Conservation (phyloP, 305 asterid genomes). For the Solanum hybrid region DNA sequence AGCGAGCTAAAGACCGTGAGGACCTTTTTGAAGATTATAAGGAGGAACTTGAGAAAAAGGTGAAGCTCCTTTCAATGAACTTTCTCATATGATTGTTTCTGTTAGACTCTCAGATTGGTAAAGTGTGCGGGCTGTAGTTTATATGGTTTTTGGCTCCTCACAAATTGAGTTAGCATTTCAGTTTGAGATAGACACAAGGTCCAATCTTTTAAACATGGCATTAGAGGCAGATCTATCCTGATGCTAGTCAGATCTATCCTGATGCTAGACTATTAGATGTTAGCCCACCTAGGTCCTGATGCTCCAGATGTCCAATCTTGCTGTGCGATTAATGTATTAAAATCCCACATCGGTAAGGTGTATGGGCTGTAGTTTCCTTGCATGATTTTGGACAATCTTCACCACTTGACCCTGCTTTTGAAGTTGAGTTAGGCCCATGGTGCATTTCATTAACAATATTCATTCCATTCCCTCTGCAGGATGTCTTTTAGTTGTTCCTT, state of each 20-base stretch:
- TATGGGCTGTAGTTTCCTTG: not conserved
- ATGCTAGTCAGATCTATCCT: not conserved
- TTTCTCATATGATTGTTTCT: not conserved
- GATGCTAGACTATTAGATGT: not conserved
- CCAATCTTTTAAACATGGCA: not conserved
- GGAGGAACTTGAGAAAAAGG: constrained; percentile 76
- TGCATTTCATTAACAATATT: not conserved
- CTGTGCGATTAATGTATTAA: not conserved
- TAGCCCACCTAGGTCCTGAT: not conserved
- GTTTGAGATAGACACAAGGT: not conserved
- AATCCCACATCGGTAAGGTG: not conserved
- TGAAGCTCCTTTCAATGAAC: constrained; percentile 11
- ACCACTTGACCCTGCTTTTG: not conserved
- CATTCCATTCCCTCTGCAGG: not conserved
- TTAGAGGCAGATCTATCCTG: not conserved
- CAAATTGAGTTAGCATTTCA: not conserved
- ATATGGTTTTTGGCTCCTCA: not conserved
- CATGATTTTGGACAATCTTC: not conserved
- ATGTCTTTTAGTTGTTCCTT: not conserved
- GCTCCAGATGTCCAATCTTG: not conserved
- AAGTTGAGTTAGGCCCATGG: not conserved
- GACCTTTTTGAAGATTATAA: constrained; percentile 68
- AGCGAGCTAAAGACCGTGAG: constrained; percentile 73
- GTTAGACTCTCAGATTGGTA: not conserved
- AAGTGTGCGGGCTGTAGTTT: not conserved